phyloP scores from a whole-genome alignment of 306 rosid species.

The Sindora glabra region DNA sequence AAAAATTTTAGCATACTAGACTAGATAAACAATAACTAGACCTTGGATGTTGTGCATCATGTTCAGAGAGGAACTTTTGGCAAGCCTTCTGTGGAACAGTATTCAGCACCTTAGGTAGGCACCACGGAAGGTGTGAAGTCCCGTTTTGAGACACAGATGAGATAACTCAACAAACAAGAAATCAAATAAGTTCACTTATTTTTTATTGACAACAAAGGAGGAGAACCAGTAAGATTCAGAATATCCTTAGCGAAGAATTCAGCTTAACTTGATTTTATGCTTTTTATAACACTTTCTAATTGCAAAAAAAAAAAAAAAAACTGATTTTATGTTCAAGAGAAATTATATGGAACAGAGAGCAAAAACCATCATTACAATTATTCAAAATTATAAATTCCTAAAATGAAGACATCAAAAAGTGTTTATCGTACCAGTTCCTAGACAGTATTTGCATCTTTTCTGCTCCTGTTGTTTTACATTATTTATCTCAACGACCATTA shows the following conservation, averaged over 20 bases:
- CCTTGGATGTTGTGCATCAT: background rate
- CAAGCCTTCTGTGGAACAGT: background rate
- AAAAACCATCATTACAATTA: background rate
- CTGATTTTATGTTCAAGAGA: no score
- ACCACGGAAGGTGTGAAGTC: background rate
- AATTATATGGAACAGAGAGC: background rate
- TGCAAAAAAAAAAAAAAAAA: background rate
- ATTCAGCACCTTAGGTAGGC: background rate
- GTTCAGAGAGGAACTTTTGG: background rate
- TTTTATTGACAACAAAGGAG: background rate
- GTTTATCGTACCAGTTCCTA: constrained; percentile 74
- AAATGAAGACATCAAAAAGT: background rate
- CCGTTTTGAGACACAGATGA: background rate
- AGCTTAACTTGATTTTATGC: background rate
- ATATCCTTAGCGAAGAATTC: background rate
- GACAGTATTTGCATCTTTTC: constrained; percentile 94
- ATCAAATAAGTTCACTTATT: background rate
- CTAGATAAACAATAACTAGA: background rate
- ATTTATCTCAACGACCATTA: constrained; percentile 97
- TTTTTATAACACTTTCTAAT: background rate
- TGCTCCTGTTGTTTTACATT: constrained; percentile 93
- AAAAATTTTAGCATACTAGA: no score
- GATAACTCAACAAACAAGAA: background rate
- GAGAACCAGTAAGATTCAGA: background rate
- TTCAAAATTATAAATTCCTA: background rate